phyloP scores from a whole-genome alignment of 2,329 filamentous ascomycete species.

The Cladophialophora exuberans region DNA sequence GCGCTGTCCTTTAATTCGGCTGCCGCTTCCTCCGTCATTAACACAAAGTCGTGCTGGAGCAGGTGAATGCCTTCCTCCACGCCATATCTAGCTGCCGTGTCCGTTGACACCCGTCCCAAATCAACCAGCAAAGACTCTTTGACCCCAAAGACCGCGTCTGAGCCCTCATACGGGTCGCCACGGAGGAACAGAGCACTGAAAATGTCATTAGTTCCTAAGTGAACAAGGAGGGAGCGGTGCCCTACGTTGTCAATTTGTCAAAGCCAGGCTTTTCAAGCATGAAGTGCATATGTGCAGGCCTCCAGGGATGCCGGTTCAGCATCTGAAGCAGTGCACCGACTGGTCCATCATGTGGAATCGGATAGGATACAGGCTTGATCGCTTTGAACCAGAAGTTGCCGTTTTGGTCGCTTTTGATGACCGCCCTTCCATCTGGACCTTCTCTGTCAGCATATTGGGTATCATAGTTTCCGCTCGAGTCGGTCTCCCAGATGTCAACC shows the following conservation, averaged over 20 bases:
- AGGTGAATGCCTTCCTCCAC: constrained; percentile 31
- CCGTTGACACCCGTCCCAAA: constrained; percentile 31
- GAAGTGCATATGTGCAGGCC: constrained; percentile 3
- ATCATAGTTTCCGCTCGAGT: not conserved
- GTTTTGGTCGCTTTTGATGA: not conserved
- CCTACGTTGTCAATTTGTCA: not conserved
- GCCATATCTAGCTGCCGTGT: constrained; percentile 33
- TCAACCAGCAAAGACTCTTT: constrained; percentile 38
- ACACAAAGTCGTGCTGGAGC: constrained; percentile 36
- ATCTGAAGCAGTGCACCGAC: constrained; percentile 1
- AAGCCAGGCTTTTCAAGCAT: not conserved
- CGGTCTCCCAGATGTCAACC: constrained; percentile 1
- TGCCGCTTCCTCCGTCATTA: too few relatives aligned
- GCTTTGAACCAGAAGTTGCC: not conserved
- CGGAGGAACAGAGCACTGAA: constrained; percentile 36
- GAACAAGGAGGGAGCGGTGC: not conserved
- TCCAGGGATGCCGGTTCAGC: constrained; percentile 1
- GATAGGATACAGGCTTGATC: not conserved
- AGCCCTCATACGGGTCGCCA: constrained; percentile 35
- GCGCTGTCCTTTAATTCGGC: too few relatives aligned
- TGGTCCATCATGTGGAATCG: not conserved
- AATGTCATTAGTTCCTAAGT: constrained; percentile 6
- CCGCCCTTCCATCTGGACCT: not conserved
- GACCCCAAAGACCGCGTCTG: constrained; percentile 39
- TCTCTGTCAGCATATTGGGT: not conserved